Evolutionary conservation across 495 filamentous ascomycete genomes (phyloP).

Genomic region (Penicillium goetzii): DNA sequence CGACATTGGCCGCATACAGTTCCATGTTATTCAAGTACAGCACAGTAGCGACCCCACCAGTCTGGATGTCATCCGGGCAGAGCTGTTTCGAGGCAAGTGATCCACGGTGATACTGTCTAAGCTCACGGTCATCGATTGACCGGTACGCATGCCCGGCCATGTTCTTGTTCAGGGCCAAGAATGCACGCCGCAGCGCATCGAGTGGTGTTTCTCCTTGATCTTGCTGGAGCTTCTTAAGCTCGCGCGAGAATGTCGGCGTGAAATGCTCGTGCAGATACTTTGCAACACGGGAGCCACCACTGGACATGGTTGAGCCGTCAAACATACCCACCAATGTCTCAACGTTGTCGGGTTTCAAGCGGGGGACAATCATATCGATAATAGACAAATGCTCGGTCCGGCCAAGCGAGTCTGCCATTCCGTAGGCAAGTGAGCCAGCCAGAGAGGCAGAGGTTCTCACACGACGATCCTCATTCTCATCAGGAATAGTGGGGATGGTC

Average conservation of each 20-base stretch:
- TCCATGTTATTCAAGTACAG: slow-evolving; percentile 87
- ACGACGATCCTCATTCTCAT: slow-evolving; percentile 92
- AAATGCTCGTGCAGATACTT: slow-evolving; percentile 97
- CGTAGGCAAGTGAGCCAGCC: slow-evolving; percentile 85
- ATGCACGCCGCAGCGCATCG: slow-evolving; percentile 85
- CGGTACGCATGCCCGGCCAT: slow-evolving; percentile 85
- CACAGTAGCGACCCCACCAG: slow-evolving; percentile 90
- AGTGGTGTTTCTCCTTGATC: slow-evolving; percentile 67
- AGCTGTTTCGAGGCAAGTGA: slow-evolving; percentile 71
- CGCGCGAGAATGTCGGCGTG: slow-evolving; percentile 76
- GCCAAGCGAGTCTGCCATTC: slow-evolving; percentile 97
- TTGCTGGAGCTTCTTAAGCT: slow-evolving; percentile 65
- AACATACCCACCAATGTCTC: slow-evolving; percentile 93
- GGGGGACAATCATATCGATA: slow-evolving; percentile 95
- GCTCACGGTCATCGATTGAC: slow-evolving; percentile 71
- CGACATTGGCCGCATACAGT: slow-evolving; percentile 91
- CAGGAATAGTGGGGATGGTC: slow-evolving; percentile 87
- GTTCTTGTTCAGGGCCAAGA: slow-evolving; percentile 90
- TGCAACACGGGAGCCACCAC: slow-evolving; percentile 88
- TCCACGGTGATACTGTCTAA: slow-evolving; percentile 66
- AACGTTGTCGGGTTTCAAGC: slow-evolving; percentile 86
- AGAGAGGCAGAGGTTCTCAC: slow-evolving; percentile 93
- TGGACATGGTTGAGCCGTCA: slow-evolving; percentile 84
- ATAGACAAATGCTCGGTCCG: slow-evolving; percentile 93
- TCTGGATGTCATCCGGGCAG: slow-evolving; percentile 82